Conservation (phyloP, 75 land plant species). For the Ceratopteris richardii region DNA sequence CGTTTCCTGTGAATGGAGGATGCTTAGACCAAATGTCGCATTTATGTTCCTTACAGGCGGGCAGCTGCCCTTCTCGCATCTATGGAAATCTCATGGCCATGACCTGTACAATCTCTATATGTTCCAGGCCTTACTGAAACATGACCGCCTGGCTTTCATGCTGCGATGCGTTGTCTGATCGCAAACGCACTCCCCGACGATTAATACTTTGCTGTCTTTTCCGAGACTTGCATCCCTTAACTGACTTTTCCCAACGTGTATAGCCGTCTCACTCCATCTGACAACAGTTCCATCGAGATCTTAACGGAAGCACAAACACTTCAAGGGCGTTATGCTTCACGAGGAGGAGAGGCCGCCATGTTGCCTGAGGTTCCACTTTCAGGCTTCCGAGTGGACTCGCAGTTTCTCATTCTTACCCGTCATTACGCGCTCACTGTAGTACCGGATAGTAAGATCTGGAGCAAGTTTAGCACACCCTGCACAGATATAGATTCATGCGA, state of each 20-base stretch:
- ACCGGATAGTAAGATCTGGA: constrained; percentile 37
- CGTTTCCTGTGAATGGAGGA: too few relatives aligned
- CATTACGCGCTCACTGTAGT: constrained; percentile 35
- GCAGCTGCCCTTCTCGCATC: constrained; percentile 39
- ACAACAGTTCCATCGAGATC: constrained; percentile 51
- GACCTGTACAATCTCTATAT: constrained; percentile 57
- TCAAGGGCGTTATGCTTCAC: constrained; percentile 36
- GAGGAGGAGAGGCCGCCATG: constrained; percentile 46
- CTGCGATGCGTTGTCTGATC: constrained; percentile 49
- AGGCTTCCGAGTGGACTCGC: constrained; percentile 50
- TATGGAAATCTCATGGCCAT: constrained; percentile 70
- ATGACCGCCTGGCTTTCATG: constrained; percentile 30
- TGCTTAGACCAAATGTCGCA: constrained; percentile 38
- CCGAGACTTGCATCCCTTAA: constrained; percentile 53
- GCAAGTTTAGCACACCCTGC: constrained; percentile 40
- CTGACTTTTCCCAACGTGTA: constrained; percentile 43
- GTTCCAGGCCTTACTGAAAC: constrained; percentile 33
- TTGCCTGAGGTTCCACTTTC: constrained; percentile 51
- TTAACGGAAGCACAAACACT: constrained; percentile 23
- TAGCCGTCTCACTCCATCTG: constrained; percentile 5
- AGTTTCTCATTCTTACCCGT: constrained; percentile 41
- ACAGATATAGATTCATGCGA: constrained; percentile 26
- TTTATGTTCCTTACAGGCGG: constrained; percentile 63
- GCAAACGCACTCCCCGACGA: constrained; percentile 65
- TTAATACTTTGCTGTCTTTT: constrained; percentile 47